phyloP scores from a whole-genome alignment of 805 yeast genomes.

The Schwanniomyces pseudopolymorphus region DNA sequence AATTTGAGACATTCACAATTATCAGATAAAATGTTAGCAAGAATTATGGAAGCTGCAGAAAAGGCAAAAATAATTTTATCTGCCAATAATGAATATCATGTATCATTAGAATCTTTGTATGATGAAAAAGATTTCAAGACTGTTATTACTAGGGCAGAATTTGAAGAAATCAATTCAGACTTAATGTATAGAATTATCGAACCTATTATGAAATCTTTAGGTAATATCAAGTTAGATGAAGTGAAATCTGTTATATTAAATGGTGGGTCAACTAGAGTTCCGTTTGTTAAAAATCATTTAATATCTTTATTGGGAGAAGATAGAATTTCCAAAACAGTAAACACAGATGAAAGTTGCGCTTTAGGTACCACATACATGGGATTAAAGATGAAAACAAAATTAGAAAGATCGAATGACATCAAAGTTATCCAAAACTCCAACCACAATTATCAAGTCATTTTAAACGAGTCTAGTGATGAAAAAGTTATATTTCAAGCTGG shows the following conservation, averaged over 20 bases:
- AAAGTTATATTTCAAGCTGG: conserved; percentile 48
- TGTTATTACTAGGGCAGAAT: conserved; percentile 71
- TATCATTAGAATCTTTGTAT: conserved; percentile 72
- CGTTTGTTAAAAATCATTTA: conserved; percentile 72
- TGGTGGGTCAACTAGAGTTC: conserved; percentile 92
- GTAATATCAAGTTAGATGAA: conserved; percentile 17
- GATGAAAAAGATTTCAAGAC: conserved; percentile 75
- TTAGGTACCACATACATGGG: conserved; percentile 88
- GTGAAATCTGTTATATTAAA: conserved; percentile 70
- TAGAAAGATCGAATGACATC: conserved; percentile 61
- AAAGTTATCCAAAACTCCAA: conserved; percentile 56
- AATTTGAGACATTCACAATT: conserved; percentile 41
- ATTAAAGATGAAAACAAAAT: conserved; percentile 61
- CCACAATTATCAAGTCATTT: conserved; percentile 45
- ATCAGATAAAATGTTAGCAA: conserved; percentile 60
- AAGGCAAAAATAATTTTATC: conserved; percentile 84
- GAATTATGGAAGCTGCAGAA: conserved; percentile 81
- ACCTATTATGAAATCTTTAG: conserved; percentile 57
- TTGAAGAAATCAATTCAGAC: conserved; percentile 58
- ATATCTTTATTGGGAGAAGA: conserved; percentile 56
- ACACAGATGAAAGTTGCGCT: conserved; percentile 94
- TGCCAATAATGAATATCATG: conserved; percentile 79
- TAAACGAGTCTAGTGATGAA: conserved; percentile 22
- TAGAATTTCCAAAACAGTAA: conserved; percentile 73
- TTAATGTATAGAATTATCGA: conserved; percentile 44